These are phyloP conservation scores for Odontarrhena argentea DNA, from an alignment of 345 rosid genomes.

Conservation along the genomic window DNA sequence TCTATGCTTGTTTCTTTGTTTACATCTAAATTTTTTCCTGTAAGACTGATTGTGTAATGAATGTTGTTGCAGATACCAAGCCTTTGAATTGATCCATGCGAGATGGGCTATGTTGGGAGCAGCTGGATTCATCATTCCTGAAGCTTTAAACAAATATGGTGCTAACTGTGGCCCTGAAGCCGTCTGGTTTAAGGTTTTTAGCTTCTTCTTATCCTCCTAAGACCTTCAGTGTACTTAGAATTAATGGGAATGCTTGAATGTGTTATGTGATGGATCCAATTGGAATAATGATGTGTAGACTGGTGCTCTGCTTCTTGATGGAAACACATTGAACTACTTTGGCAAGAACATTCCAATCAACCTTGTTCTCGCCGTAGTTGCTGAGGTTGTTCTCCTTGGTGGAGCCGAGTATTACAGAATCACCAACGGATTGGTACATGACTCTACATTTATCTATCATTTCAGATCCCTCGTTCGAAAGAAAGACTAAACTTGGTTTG, in stretches of 20 bases:
- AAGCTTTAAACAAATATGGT: slow-evolving; percentile 93
- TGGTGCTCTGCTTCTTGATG: slow-evolving; percentile 96
- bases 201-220: background rate
- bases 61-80: slow-evolving; percentile 65
- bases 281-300: slow-evolving; percentile 56
- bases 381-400: slow-evolving; percentile 87
- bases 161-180: slow-evolving; percentile 99
- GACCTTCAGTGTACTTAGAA: background rate
- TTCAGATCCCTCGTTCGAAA: background rate
- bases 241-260: slow-evolving; percentile 11
- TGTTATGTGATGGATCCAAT: slow-evolving; percentile 2
- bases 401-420: slow-evolving; percentile 99
- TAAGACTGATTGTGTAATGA: slow-evolving; percentile 26
- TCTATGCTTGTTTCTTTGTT: background rate
- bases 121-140: slow-evolving; percentile 92
- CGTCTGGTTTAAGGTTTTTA: slow-evolving; percentile 85
- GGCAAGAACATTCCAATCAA: slow-evolving; percentile 91
- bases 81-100: slow-evolving; percentile 85
- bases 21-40: background rate
- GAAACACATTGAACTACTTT: slow-evolving; percentile 93
- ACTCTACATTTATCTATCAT: background rate
- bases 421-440: slow-evolving; percentile 78
- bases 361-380: slow-evolving; percentile 70
- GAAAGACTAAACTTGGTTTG: slow-evolving; percentile 3
- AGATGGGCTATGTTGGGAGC: slow-evolving; percentile 99